A percentile compares a stretch with the other conserved stretches of the same genome.
Evolutionary conservation across 2,329 filamentous ascomycete genomes (phyloP).

Genomic region (Pseudocercospora fuligena): DNA sequence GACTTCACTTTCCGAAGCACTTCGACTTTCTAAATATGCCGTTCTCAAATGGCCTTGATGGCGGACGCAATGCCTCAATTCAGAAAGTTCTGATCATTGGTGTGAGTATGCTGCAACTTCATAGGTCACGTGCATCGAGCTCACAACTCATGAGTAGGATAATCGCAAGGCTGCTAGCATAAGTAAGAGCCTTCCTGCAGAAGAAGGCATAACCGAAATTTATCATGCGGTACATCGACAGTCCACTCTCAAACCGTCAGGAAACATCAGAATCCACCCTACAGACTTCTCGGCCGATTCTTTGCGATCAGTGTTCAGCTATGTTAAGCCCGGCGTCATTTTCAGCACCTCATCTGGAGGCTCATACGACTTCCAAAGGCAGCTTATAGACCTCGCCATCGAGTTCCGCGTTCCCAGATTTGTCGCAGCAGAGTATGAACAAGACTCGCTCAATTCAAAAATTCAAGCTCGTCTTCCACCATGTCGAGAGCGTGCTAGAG

Average conservation of each 20-base stretch:
- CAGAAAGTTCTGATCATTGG: slow-evolving; percentile 27
- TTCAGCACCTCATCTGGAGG: slow-evolving; percentile 36
- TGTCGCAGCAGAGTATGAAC: slow-evolving; percentile 35
- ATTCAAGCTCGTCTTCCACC: slow-evolving; percentile 41
- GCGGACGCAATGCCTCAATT: slow-evolving; percentile 11
- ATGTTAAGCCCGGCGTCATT: slow-evolving; percentile 32
- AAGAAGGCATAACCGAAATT: slow-evolving; percentile 10
- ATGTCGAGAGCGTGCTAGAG: slow-evolving; percentile 36
- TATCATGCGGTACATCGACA: slow-evolving; percentile 23
- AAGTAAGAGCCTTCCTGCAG: slow-evolving; percentile 14
- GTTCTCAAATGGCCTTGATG: not conserved
- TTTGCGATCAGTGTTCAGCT: slow-evolving; percentile 33
- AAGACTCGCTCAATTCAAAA: slow-evolving; percentile 38
- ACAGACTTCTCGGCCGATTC: slow-evolving; percentile 41
- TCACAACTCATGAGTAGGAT: slow-evolving; percentile 21
- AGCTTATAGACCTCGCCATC: slow-evolving; percentile 33
- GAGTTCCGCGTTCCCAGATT: slow-evolving; percentile 27
- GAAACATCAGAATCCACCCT: slow-evolving; percentile 24
- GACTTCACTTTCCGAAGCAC: not conserved
- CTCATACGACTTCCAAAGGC: slow-evolving; percentile 34
- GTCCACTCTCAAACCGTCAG: not conserved
- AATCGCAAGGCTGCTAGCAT: slow-evolving; percentile 29
- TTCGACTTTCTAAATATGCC: not conserved
- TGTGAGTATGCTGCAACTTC: slow-evolving; percentile 18
- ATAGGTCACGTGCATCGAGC: not conserved